Base-by-base conservation (phyloP, 2,329 filamentous ascomycete species). In the Colletotrichum shisoi region DNA sequence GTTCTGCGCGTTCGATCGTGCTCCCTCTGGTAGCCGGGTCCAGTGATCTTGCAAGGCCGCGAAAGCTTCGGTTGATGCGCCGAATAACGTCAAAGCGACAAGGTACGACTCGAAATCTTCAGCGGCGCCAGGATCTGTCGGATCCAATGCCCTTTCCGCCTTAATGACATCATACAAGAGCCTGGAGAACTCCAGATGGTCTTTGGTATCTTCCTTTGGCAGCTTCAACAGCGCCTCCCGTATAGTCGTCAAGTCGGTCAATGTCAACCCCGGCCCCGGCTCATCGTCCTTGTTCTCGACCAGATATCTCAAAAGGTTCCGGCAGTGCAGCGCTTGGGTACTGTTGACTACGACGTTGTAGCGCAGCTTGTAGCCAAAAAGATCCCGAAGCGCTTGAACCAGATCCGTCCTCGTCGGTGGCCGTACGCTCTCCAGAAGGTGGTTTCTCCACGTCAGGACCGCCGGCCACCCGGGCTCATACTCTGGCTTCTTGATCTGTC, bases 401-500 rank as follows among this genome's bases (percentile, higher is more conserved):
- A 97, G 80, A 40, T 91, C 86, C n/a, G 82, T 76, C 3, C 82
- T 79, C 0, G 85, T 77, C 17, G 92, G 93, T 11, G 87, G 85
- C 40, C 92, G 86, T 42, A 88, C 81, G 58, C 85, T 83, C 63
- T 91, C 84, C 58, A 85, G 82, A 71, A 89, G 80, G 68, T 87
- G 85, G 71, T 86, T 86, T 59, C 85, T 81, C 76, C 92, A 85
- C 66, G 91, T 85, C 72, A 91, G 85, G 79, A 97, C 86, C 17
- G 84, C 85, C 70, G 88, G 87, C 73, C 93, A 86, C 60, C 93
- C 93, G 0, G 87, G 90, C 73, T 88, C 91, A 68, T 89, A 80
- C 72, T 88, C 84, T 57, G 88, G 82, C 24, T 87, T 82, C 75
- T 87, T 89, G 49, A 88, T 78, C 63, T 85, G 80, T 66, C 86